Evolutionary conservation across 805 yeast genomes (phyloP).

Genomic region (Metschnikowia corniflorae): DNA sequence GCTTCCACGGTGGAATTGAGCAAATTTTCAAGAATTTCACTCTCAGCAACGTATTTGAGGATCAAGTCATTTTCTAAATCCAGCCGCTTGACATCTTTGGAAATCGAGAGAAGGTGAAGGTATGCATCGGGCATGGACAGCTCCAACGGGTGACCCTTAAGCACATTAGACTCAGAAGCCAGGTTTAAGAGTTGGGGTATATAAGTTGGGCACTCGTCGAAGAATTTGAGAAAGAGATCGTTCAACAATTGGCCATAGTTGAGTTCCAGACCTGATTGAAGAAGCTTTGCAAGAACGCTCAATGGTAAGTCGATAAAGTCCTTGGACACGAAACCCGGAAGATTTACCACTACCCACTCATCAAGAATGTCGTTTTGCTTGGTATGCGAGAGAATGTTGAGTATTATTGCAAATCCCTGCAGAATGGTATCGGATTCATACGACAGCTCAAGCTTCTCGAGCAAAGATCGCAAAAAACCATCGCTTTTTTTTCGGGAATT

Average conservation of each 20-base stretch:
- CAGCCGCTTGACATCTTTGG: slow-evolving; percentile 21
- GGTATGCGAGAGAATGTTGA: slow-evolving; percentile 1
- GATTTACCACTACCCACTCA: slow-evolving; percentile 11
- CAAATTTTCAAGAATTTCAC: slow-evolving; percentile 19
- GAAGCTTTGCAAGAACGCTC: slow-evolving; percentile 10
- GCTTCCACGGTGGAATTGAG: slow-evolving; percentile 7
- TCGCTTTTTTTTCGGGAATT: neutral
- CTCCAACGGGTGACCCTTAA: slow-evolving; percentile 1
- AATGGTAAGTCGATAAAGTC: slow-evolving; percentile 26
- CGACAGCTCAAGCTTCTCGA: slow-evolving; percentile 8
- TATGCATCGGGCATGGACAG: slow-evolving; percentile 23
- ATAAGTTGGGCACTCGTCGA: slow-evolving; percentile 15
- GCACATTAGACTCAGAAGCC: slow-evolving; percentile 1
- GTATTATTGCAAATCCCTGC: slow-evolving; percentile 1
- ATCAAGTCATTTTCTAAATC: slow-evolving; percentile 22
- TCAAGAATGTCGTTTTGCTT: neutral
- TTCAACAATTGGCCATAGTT: slow-evolving; percentile 21
- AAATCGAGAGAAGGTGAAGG: slow-evolving; percentile 28
- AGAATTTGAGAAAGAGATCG: slow-evolving; percentile 30
- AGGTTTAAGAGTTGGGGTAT: slow-evolving; percentile 5
- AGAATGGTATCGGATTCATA: slow-evolving; percentile 6
- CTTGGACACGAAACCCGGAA: slow-evolving; percentile 25
- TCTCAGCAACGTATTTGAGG: slow-evolving; percentile 16
- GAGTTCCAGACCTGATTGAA: slow-evolving; percentile 3
- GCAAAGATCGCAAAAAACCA: slow-evolving; percentile 4